Evolutionary conservation across 176 grass and related monocot genomes (phyloP).

Genomic region (Musa beccarii): DNA sequence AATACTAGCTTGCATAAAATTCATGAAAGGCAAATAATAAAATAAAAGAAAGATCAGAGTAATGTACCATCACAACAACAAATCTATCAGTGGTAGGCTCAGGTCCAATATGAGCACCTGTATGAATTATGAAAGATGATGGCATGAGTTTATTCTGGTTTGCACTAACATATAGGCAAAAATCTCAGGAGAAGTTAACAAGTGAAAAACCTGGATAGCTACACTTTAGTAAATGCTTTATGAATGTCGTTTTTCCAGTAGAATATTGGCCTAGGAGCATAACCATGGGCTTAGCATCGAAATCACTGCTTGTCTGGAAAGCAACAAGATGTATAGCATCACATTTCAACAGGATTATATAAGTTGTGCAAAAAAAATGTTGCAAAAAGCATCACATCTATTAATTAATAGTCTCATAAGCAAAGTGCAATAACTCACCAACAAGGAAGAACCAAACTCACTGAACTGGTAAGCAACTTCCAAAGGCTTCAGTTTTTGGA

Average conservation of each 20-base stretch:
- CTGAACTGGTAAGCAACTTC: conserved; percentile 96
- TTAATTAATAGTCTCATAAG: neutral
- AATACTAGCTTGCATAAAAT: neutral
- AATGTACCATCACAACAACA: conserved; percentile 68
- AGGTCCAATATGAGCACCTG: conserved; percentile 98
- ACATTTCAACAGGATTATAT: neutral
- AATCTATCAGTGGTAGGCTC: conserved; percentile 98
- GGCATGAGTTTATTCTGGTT: neutral
- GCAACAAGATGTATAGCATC: conserved; percentile 2
- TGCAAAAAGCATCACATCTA: neutral
- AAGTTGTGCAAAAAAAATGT: neutral
- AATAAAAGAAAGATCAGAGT: neutral
- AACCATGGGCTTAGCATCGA: conserved; percentile 98
- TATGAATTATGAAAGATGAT: neutral
- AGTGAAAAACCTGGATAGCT: conserved; percentile 74
- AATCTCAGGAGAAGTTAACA: neutral
- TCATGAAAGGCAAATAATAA: neutral
- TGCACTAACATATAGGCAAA: neutral
- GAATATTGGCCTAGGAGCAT: conserved; percentile 99
- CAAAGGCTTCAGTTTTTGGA: conserved; percentile 92
- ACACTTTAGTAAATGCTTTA: conserved; percentile 81
- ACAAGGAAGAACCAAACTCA: conserved; percentile 79
- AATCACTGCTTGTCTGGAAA: conserved; percentile 86
- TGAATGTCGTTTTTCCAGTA: conserved; percentile 98
- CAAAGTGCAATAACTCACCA: conserved; percentile 34